Evolutionary conservation across 805 yeast species (phyloP), one percentile per base, ranked within the genome.

Genomic region (Cyberlindnera meyerae): DNA sequence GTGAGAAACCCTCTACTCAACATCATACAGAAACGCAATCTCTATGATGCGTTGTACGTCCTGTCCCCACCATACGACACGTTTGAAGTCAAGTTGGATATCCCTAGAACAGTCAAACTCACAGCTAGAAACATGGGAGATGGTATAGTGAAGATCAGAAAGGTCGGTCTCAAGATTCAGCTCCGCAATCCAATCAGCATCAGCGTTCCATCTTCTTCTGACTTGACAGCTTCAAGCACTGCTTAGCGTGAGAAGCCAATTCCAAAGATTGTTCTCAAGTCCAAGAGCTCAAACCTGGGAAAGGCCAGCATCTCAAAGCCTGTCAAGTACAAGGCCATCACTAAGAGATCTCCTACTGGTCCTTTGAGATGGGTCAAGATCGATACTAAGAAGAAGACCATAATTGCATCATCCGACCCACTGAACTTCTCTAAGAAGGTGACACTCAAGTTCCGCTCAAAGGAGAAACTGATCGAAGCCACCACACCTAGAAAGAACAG

Each of bases 41-140:
- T 90, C 8, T 79, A 83, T 46, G 82, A 77, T 40, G 51, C 85
- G 4, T 66, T 84, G 35, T 75, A 77, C 28, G 71, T 90, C 8
- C 59, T 90, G 18, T 84, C 76, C 49, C 71, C 71, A 27, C 74
- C 88, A 6, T 60, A 63, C 21, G 79, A 82, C 44, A 66, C 75
- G 3, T 70, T 79, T 30, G 52, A 72, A n/a, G 87, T 87, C 2
- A 70, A 63, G 4, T 61, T 88, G 16, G 71, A 77, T 6, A 61
- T 78, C 11, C 96, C 96, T 3, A 70, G 78, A 46, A 77, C 77
- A 35, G 79, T 75, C 53, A 76, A 75, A 45, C 63, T 93, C 17
- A 75, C 73, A 7, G 85, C 87, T 0, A 71, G 69, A 45, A 49
- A 73, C 34, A 44, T 68, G 5, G 82, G 75, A 0, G 63, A 63